Conservation (phyloP, 2,329 filamentous ascomycete species). For the Rhynchosporium secalis region DNA sequence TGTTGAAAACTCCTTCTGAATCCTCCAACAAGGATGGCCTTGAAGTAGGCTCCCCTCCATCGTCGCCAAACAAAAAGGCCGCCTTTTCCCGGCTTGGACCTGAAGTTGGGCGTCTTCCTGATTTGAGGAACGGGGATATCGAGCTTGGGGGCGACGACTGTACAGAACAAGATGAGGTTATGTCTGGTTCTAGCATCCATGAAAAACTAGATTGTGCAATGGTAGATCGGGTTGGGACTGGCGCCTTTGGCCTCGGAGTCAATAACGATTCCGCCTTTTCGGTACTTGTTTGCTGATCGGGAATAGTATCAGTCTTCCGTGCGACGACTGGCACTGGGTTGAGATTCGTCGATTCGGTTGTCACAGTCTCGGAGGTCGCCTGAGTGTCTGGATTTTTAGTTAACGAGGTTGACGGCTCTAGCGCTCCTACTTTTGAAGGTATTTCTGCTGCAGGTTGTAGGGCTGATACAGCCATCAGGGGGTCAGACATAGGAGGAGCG, state of each 20-base stretch:
- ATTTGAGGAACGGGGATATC: conserved; percentile 36
- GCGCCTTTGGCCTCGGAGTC: conserved; percentile 38
- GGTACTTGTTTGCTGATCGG: background rate
- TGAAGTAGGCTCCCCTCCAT: conserved; percentile 29
- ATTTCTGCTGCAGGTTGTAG: conserved; percentile 8
- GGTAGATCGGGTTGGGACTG: conserved; percentile 62
- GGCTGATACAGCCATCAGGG: conserved; percentile 5
- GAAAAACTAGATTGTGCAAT: conserved; percentile 75
- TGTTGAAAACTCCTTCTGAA: conserved; percentile 35
- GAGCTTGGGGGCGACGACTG: conserved; percentile 34
- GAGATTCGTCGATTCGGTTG: conserved; percentile 6
- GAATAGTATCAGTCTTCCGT: conserved; percentile 4
- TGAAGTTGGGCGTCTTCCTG: conserved; percentile 32
- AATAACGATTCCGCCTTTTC: conserved; percentile 14
- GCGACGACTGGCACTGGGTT: conserved; percentile 5
- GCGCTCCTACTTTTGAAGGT: conserved; percentile 11
- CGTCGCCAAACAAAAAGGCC: conserved; percentile 41
- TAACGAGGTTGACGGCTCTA: conserved; percentile 7
- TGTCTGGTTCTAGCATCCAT: conserved; percentile 68
- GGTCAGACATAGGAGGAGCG: conserved; percentile 12
- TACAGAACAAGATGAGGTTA: conserved; percentile 22
- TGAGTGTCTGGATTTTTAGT: conserved; percentile 12
- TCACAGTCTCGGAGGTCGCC: conserved; percentile 2
- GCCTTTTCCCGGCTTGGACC: conserved; percentile 37
- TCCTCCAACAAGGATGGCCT: conserved; percentile 27